Evolutionary conservation across 441 rosid species (phyloP), one percentile per base, ranked within the genome.

Genomic region (Pelargonium australe): DNA sequence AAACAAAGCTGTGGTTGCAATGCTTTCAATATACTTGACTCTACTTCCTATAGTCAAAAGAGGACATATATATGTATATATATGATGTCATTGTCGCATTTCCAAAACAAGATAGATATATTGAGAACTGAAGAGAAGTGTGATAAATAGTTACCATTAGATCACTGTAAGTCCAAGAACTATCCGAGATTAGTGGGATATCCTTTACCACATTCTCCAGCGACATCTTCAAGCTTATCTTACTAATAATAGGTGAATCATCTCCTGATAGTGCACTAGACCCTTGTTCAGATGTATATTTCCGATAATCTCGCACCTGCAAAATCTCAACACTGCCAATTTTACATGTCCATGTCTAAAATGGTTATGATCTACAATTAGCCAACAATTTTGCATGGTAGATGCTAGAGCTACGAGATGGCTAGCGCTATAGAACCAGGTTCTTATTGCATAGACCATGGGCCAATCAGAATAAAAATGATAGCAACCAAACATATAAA

Each of bases 141-240:
- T 62, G 19, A 63, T 63, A 68, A 17, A 34, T n/a, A 40, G 67
- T 77, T 81, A 90, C 99, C 99, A 95, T 90, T 76, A 90, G 81
- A 83, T 92, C 97, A 79, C 97, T 96, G 53, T 95, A 95, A 11
- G 89, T 92, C 98, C 98, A 95, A 68, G 98, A 81, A 72, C 78
- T 82, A 79, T 87, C 92, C 7, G 96, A 85, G 70, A 87, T 83
- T 76, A 80, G 69, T 8, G 97, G 95, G 72, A 95, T 90, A 84
- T 92, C 99, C 83, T 91, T 92, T 64, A 95, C 89, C 63, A 92
- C 84, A 80, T 92, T 92, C 87, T 89, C 95, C 75, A 95, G 79
- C 34, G 99, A 90, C 90, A 90, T 86, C 79, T 73, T 88, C 49
- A 95, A 96, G 69, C 71, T 31, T 69, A 90, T 85, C 84, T 81